phyloP scores from a whole-genome alignment of 768 basidiomycete genomes.

The Asterophora parasitica region DNA sequence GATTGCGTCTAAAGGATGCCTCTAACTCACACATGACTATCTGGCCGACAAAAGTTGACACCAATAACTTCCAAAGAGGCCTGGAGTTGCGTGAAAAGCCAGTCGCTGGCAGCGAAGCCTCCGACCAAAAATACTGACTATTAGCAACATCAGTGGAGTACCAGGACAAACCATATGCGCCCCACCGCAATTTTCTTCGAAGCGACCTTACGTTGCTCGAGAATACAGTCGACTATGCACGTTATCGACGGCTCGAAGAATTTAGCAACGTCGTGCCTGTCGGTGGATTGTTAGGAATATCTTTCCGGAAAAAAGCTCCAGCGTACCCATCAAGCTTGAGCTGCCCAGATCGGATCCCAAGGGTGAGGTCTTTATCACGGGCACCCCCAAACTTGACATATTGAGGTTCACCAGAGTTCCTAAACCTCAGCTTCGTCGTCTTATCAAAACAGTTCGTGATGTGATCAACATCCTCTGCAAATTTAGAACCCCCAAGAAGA shows the following conservation, averaged over 20 bases:
- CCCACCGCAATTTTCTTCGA: constrained; percentile 4
- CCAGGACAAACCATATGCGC: neutral
- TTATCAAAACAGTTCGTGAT: constrained; percentile 41
- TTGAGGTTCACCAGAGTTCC: constrained; percentile 28
- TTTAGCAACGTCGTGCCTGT: constrained; percentile 19
- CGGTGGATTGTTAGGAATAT: too few relatives aligned
- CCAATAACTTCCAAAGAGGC: constrained; percentile 31
- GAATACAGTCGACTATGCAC: constrained; percentile 19
- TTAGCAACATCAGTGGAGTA: neutral
- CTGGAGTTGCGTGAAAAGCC: constrained; percentile 39
- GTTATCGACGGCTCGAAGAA: constrained; percentile 24
- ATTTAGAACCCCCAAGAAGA: constrained; percentile 35
- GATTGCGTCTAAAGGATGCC: neutral
- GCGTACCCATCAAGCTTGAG: constrained; percentile 36
- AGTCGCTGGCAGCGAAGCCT: constrained; percentile 48
- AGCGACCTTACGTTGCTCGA: constrained; percentile 10
- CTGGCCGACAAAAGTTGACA: constrained; percentile 37
- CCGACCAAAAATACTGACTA: constrained; percentile 46
- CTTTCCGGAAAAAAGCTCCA: too few relatives aligned
- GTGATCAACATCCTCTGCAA: constrained; percentile 32
- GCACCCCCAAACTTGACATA: constrained; percentile 42
- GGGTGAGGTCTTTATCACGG: constrained; percentile 31
- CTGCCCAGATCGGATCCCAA: constrained; percentile 41
- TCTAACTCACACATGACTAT: constrained; percentile 39
- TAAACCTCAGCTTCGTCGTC: constrained; percentile 39